Evolutionary conservation across 225 moss, liverwort and hornwort species (phyloP).

Genomic region (Antitrichia curtipendula): DNA sequence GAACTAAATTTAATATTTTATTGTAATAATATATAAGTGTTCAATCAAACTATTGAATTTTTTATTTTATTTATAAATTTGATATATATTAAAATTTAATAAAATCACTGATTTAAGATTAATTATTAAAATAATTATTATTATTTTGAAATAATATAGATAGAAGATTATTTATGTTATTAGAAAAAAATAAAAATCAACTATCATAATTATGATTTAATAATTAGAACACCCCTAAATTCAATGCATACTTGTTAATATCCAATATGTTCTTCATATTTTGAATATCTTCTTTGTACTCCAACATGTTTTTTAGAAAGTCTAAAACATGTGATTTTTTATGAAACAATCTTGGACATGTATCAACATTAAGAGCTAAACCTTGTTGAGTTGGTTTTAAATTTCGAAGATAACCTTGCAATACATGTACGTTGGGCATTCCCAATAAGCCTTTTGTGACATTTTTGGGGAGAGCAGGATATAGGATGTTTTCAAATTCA

Average conservation of each 20-base stretch:
- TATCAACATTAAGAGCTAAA: background rate
- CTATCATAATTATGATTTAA: background rate
- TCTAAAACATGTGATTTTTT: background rate
- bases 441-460: background rate
- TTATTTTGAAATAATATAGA: accelerated
- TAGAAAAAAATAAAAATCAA: too few relatives aligned
- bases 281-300: background rate
- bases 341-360: background rate
- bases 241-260: background rate
- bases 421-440: background rate
- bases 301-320: background rate
- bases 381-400: conserved; percentile 1
- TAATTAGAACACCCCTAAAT: background rate
- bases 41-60: background rate
- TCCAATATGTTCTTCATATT: background rate
- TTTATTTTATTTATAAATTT: background rate
- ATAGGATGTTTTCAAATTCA: background rate
- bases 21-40: background rate
- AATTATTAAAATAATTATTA: background rate
- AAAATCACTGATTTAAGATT: background rate
- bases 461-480: background rate
- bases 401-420: background rate
- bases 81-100: background rate
- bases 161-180: background rate
- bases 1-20: background rate